These are phyloP conservation scores for Coriaria nepalensis DNA, from an alignment of 306 rosid species.

Conservation along the genomic window DNA sequence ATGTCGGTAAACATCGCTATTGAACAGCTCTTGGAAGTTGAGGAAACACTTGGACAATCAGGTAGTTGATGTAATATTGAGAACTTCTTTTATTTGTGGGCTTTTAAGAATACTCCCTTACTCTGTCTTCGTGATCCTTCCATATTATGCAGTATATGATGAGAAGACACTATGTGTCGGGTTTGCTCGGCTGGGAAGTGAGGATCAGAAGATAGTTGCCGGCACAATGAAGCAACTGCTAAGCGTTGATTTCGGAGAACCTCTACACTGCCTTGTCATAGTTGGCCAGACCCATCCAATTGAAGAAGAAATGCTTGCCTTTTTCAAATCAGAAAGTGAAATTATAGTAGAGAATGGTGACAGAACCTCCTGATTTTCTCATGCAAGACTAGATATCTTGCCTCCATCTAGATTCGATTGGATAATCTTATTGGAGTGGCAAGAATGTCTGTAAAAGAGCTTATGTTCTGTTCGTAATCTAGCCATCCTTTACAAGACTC, in stretches of 20 bases:
- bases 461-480: too few species aligned
- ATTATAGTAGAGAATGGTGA: constrained; percentile 9
- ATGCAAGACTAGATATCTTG: too few species aligned
- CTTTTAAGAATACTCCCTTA: neutral
- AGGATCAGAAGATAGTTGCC: constrained; percentile 59
- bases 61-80: constrained; percentile 25
- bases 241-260: constrained; percentile 64
- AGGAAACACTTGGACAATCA: constrained; percentile 40
- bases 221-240: constrained; percentile 68
- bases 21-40: constrained; percentile 84
- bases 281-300: constrained; percentile 76
- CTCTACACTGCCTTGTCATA: constrained; percentile 90
- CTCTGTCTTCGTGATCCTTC: neutral
- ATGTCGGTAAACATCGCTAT: constrained; percentile 79
- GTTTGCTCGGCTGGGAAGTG: constrained; percentile 82
- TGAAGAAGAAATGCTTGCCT: constrained; percentile 84
- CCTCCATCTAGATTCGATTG: too few species aligned
- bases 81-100: neutral
- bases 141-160: constrained; percentile 39
- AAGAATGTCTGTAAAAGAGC: too few species aligned
- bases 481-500: too few species aligned
- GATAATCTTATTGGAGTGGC: too few species aligned
- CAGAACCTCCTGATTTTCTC: constrained; percentile 12
- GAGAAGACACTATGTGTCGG: constrained; percentile 75
- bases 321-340: constrained; percentile 32